Conservation (phyloP, 495 filamentous ascomycete species). For the Penicillium simplicissimum region DNA sequence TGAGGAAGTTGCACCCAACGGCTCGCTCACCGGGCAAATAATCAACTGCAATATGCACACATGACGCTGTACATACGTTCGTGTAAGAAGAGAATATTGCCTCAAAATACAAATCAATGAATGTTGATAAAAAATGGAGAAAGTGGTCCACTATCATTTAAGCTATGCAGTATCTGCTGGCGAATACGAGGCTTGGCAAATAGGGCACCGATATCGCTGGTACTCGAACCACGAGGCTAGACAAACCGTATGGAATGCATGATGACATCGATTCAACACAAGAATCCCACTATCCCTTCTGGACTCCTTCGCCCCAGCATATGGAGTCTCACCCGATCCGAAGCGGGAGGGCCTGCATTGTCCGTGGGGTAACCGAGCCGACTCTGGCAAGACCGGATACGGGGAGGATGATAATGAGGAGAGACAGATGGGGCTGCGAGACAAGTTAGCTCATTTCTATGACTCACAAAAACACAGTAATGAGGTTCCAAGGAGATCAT, state of each 20-base stretch:
- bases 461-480: neutral
- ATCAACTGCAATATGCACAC: neutral
- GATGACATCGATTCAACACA: constrained; percentile 36
- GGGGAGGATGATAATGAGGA: constrained; percentile 30
- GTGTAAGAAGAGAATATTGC: no score
- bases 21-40: neutral
- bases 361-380: constrained; percentile 17
- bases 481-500: neutral
- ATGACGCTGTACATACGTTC: no score
- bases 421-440: constrained; percentile 28
- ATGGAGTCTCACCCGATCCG: neutral
- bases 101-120: no score
- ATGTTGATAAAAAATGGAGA: no score
- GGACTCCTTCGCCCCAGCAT: neutral
- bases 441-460: constrained; percentile 8
- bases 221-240: constrained; percentile 39
- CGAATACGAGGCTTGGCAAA: constrained; percentile 35
- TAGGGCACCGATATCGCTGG: constrained; percentile 35
- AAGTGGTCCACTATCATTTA: neutral
- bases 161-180: constrained; percentile 13
- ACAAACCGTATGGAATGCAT: constrained; percentile 37
- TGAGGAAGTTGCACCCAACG: neutral
- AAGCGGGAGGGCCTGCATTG: constrained; percentile 3
- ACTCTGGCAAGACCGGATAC: constrained; percentile 24
- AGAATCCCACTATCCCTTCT: constrained; percentile 18